phyloP scores from a whole-genome alignment of 2,329 filamentous ascomycete genomes.

The Falciphora oryzae region DNA sequence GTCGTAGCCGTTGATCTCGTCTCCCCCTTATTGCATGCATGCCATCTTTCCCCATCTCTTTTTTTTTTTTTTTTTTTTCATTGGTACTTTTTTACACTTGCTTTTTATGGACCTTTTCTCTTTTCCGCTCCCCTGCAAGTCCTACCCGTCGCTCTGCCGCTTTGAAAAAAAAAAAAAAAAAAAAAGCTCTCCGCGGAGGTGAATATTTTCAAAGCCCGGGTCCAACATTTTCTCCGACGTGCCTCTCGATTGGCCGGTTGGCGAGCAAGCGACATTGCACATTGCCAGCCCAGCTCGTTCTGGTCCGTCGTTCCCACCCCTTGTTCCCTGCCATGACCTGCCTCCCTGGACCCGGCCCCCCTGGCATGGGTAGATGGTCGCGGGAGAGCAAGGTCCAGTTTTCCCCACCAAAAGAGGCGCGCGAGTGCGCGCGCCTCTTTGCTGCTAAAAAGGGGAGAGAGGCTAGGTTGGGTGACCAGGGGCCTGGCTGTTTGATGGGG shows the following conservation, averaged over 20 bases:
- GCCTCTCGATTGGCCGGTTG: neutral
- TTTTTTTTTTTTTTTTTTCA: neutral
- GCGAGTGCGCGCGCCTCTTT: neutral
- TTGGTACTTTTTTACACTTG: neutral
- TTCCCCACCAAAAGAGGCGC: neutral
- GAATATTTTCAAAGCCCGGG: neutral
- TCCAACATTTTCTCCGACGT: neutral
- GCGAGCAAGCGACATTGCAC: neutral
- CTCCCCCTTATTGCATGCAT: neutral
- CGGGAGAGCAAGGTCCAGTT: neutral
- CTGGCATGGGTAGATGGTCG: too few species aligned
- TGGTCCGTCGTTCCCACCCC: too few species aligned
- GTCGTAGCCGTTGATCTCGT: neutral
- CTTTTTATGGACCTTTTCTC: too few species aligned
- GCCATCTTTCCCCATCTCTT: too few species aligned
- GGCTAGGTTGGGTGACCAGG: too few species aligned
- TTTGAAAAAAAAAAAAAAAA: too few species aligned
- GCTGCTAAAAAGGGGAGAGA: neutral
- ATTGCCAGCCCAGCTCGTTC: too few species aligned
- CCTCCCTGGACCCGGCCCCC: too few species aligned
- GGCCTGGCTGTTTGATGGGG: neutral
- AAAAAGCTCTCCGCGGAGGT: neutral
- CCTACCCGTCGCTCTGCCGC: too few species aligned
- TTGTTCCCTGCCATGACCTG: neutral
- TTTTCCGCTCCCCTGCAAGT: too few species aligned